Evolutionary conservation across 805 yeast genomes (phyloP).

Genomic region (Zygosaccharomyces lentus): DNA sequence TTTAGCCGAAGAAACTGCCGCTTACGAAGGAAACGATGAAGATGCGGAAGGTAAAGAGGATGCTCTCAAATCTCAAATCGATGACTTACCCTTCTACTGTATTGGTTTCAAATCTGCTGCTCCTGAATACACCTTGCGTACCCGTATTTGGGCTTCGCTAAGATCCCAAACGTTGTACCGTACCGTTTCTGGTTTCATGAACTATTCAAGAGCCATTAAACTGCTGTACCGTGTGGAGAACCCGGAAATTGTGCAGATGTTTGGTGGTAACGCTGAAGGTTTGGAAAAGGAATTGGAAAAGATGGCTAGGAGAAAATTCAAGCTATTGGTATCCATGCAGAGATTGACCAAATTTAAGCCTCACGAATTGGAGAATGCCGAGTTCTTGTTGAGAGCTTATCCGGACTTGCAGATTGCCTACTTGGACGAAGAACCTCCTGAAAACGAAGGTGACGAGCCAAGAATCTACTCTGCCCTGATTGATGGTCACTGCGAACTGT

Average conservation of each 20-base stretch:
- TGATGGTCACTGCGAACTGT: conserved; percentile 73
- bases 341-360: conserved; percentile 65
- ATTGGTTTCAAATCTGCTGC: conserved; percentile 97
- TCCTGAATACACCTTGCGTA: conserved; percentile 92
- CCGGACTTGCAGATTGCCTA: conserved; percentile 89
- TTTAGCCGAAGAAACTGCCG: conserved; percentile 90
- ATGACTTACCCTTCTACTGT: conserved; percentile 90
- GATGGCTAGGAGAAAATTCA: conserved; percentile 82
- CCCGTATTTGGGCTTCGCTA: conserved; percentile 97
- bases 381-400: conserved; percentile 73
- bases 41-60: conserved; percentile 52
- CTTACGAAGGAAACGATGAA: conserved; percentile 47
- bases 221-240: conserved; percentile 90
- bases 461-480: conserved; percentile 71
- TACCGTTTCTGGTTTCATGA: conserved; percentile 98
- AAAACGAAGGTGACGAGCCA: conserved; percentile 64
- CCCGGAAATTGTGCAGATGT: conserved; percentile 94
- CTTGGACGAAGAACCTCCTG: conserved; percentile 86
- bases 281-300: conserved; percentile 89
- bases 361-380: conserved; percentile 76
- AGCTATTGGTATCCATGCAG: conserved; percentile 82
- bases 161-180: conserved; percentile 96
- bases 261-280: conserved; percentile 98
- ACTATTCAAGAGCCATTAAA: conserved; percentile 94
- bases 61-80: conserved; percentile 75